Evolutionary conservation across 1,284 basidiomycete species (phyloP), one percentile per base, ranked within the genome.

Genomic region (Neolentinus lepideus): DNA sequence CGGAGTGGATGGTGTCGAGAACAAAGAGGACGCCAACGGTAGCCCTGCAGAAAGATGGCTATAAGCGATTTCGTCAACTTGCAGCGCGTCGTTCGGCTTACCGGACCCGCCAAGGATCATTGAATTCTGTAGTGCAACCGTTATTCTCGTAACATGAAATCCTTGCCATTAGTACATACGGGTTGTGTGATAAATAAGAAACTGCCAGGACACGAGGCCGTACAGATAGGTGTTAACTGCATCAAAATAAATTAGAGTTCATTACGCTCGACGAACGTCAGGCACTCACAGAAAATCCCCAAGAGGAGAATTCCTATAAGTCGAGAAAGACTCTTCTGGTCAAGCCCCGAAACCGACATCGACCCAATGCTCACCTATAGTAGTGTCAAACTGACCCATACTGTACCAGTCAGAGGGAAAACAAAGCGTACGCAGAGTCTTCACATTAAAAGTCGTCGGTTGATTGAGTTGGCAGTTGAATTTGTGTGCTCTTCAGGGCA

Each of bases 191-290:
- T 80, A 80, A 0, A 66, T 63, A 16, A 71, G 68, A 56, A 79
- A 80, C 58, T 80, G 78, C 60, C 73, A 77, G 1, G 69, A 70
- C 58, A 77, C 78, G 27, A 80, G 66, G 1, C 78, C 78, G 63
- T 76, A 80, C 9, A 80, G 66, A 58, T 72, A 80, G 2, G 78
- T 80, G 57, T 80, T 80, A 59, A 79, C 77, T 78, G 56, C 31
- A 4, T 3, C 8, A 16, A 9, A 26, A 6, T 22, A 22, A 8
- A 6, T 54, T 16, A 25, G 11, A 25, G 24, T 16, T 22, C 12
- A 21, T 50, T 16, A 11, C 9, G 45, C 45, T 50, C 47, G 27
- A 24, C 27, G 24, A 50, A 26, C 11, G 22, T 24, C 4, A 6
- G 27, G 22, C 3, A 50, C 47, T 26, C 24, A 50, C 47, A 50